A percentile compares a stretch with the other conserved stretches of the same genome.
These are phyloP conservation scores for Taphrina wiesneri DNA, from an alignment of 1,139 yeast genomes.

Conservation along the genomic window DNA sequence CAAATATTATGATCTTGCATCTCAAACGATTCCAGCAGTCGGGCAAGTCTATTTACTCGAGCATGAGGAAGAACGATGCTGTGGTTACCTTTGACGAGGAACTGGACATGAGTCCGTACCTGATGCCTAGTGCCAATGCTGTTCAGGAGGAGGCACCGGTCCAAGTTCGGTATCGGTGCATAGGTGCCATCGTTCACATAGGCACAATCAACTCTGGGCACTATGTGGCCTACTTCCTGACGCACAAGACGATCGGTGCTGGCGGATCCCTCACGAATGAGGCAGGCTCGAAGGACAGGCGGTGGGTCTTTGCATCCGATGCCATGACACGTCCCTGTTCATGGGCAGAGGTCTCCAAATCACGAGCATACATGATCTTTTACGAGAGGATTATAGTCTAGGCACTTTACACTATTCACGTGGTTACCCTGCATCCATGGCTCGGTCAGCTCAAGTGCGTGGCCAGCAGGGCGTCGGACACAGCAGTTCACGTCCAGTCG, in stretches of 20 bases:
- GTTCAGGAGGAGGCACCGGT: not conserved
- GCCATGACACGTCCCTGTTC: constrained; percentile 31
- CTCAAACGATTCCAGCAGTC: constrained; percentile 37
- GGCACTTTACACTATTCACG: not conserved
- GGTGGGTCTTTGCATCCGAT: constrained; percentile 38
- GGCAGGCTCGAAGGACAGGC: constrained; percentile 30
- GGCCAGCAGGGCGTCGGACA: too few species aligned
- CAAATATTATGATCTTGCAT: constrained; percentile 36
- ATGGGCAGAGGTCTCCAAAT: constrained; percentile 35
- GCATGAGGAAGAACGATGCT: constrained; percentile 35
- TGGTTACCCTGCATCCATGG: too few species aligned
- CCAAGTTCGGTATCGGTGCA: constrained; percentile 26
- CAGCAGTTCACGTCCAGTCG: too few species aligned
- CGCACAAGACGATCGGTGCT: constrained; percentile 28
- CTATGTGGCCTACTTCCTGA: constrained; percentile 34
- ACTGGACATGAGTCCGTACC: constrained; percentile 34
- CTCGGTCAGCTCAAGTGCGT: too few species aligned
- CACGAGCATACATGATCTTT: constrained; percentile 35
- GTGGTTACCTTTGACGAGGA: constrained; percentile 33
- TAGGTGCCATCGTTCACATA: constrained; percentile 37
- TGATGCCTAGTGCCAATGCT: constrained; percentile 25
- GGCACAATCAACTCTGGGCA: constrained; percentile 37
- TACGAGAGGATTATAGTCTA: constrained; percentile 23
- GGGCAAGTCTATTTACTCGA: constrained; percentile 30
- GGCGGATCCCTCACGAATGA: constrained; percentile 15